Evolutionary conservation across 331 rosid species (phyloP), one percentile per base, ranked within the genome.

Genomic region (Quercus tomentella): DNA sequence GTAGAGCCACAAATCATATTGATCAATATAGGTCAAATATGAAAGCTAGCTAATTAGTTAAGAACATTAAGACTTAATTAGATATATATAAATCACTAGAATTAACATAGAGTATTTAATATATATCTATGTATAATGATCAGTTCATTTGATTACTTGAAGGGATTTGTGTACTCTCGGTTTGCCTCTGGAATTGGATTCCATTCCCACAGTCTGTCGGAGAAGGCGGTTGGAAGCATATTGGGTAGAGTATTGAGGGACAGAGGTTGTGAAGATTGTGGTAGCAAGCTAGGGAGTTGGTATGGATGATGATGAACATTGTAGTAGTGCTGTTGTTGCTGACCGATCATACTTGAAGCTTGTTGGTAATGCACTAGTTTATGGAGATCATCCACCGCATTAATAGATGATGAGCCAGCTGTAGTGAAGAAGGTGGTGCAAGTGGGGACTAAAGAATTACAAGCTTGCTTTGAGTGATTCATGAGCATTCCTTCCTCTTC

Each of bases 131-230:
- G 4, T 72, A 56, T 80, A 23, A 63, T 67, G 82, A 67, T 72
- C 81, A 75, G n/a, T 56, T 80, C 56, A 77, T 23, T 54, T 51
- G 7, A 79, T 91, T 90, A 93, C 95, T 93, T 93, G 93, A 91
- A 93, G 78, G 89, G 87, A 78, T 70, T 77, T 83, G 58, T 81
- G 86, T 79, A 80, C 65, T 86, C 88, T 49, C 90, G 87, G 84
- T 79, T 87, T 23, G 86, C 58, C 35, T 90, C 98, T 2, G 90
- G 89, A 54, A 93, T 80, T 25, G 92, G 89, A 82, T 93, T 93
- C 99, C 99, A 96, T 43, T 91, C 99, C 99, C 99, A 93, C 9
- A 93, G 85, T 58, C 97, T 76, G 72, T 93, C 98, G 54, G 99
- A 87, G 91, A 95, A 90, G 8, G 84, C 75, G 0, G 87, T 81